Base-by-base conservation (phyloP, 306 rosid species). In the Senna tora region DNA sequence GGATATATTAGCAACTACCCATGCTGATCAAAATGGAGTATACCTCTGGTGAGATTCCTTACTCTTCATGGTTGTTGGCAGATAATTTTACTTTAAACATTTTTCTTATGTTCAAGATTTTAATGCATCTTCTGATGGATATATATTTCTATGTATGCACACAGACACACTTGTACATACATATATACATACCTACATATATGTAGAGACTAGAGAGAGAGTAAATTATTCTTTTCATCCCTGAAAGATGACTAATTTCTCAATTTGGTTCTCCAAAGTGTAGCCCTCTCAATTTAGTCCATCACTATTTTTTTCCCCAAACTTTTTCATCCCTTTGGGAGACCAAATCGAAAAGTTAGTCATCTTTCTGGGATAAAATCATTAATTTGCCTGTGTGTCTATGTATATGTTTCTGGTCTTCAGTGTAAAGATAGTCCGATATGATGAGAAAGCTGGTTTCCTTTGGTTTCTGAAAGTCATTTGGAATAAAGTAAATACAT, bases 11-110 rank as follows among this genome's bases (percentile, higher is more conserved):
- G 97, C 97, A 21, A 94, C 98, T 59, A 80, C 95, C 21, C 98
- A 94, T 74, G 92, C 90, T 74, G 96, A 94, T 77, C 91, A 94
- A 77, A 91, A 91, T 81, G 98, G 96, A 34, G 90, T 91, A 47
- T 87, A 84, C 78, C 83, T 94, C 10, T 94, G 98, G 98, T 91
- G 77, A 84, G 97, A 73, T 67, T 84, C 71, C 65, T 65, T 61
- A 54, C 64, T 55, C 58, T 30, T 72, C 59, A 32, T 57, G 56
- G 46, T 53, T 39, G 21, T 39, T 28, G 22, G 25, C 50, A 62
- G 56, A 54, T 33, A 34, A 51, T 60, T 74, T 55, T 53, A 46
- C 3, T 1, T 4, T 57, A 16, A 69, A 47, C 32, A 14, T 60
- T 21, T 74, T 14, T 30, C 19, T 10, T 61, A 34, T 59, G 33